Evolutionary conservation across 345 rosid species (phyloP).

Genomic region (Syzygium jambos): DNA sequence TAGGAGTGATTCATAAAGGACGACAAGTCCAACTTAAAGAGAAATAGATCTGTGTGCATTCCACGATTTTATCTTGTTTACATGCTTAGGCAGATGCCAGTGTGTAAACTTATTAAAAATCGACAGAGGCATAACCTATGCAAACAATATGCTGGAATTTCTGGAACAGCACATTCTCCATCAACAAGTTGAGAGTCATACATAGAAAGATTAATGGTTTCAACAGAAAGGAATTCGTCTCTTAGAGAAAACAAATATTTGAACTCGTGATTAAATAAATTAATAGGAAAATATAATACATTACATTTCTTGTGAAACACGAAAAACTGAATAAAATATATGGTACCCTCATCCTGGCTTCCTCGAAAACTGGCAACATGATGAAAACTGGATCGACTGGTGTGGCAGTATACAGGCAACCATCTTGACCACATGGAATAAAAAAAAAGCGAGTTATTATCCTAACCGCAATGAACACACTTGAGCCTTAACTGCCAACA

Average conservation of each 20-base stretch:
- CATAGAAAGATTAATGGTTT: not conserved
- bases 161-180: not conserved
- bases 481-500: not conserved
- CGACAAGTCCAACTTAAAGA: not conserved
- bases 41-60: not conserved
- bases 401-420: constrained; percentile 65
- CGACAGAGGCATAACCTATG: rapidly evolving
- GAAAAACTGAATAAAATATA: not conserved
- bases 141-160: not conserved
- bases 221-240: not conserved
- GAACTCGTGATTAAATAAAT: not conserved
- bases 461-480: not conserved
- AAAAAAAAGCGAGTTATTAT: not conserved
- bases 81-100: not conserved
- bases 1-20: not conserved
- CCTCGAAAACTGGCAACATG: constrained; percentile 68
- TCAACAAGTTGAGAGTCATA: not conserved
- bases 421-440: constrained; percentile 38
- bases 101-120: not conserved
- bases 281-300: not conserved
- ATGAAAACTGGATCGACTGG: constrained; percentile 85
- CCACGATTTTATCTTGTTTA: not conserved
- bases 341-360: constrained; percentile 82
- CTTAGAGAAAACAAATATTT: not conserved
- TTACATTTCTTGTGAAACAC: not conserved